phyloP scores from a whole-genome alignment of 768 basidiomycete species.

The Rhodotorula paludigena region DNA sequence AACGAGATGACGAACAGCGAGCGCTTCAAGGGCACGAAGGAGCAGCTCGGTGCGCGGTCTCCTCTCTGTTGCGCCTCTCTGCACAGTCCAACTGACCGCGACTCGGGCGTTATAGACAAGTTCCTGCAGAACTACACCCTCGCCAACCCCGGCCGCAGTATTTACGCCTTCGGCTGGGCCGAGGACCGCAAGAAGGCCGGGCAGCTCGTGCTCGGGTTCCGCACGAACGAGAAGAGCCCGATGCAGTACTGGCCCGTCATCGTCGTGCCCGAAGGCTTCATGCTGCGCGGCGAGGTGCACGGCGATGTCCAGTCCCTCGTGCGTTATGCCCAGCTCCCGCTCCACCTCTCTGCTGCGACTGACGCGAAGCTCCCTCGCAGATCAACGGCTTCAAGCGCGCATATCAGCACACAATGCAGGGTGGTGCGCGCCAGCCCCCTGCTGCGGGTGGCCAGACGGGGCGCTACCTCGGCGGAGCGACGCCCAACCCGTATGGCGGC shows the following conservation, averaged over 20 bases:
- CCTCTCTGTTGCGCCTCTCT: background rate
- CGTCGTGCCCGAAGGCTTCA: constrained; percentile 46
- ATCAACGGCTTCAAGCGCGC: constrained; percentile 34
- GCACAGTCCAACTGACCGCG: constrained; percentile 3
- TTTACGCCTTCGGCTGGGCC: constrained; percentile 76
- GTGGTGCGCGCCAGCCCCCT: background rate
- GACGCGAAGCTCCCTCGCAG: background rate
- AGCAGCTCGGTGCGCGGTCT: constrained; percentile 86
- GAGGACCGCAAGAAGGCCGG: constrained; percentile 84
- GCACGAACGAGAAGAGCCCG: constrained; percentile 81
- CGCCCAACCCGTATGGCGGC: constrained; percentile 1
- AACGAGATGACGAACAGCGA: constrained; percentile 94
- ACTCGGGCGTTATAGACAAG: constrained; percentile 56
- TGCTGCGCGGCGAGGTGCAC: constrained; percentile 17
- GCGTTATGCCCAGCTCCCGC: background rate
- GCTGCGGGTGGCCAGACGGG: too few relatives aligned
- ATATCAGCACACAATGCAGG: constrained; percentile 13
- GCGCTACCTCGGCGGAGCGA: background rate
- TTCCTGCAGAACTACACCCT: constrained; percentile 84
- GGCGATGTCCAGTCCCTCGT: constrained; percentile 18
- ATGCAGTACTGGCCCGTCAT: constrained; percentile 77
- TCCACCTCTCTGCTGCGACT: background rate
- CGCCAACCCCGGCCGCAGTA: constrained; percentile 87
- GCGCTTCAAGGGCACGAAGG: constrained; percentile 84
- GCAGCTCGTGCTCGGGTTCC: constrained; percentile 86